A percentile compares a stretch with the other conserved stretches of the same genome.
Conservation (phyloP, 495 filamentous ascomycete genomes). For the Penicillium ochrochloron region DNA sequence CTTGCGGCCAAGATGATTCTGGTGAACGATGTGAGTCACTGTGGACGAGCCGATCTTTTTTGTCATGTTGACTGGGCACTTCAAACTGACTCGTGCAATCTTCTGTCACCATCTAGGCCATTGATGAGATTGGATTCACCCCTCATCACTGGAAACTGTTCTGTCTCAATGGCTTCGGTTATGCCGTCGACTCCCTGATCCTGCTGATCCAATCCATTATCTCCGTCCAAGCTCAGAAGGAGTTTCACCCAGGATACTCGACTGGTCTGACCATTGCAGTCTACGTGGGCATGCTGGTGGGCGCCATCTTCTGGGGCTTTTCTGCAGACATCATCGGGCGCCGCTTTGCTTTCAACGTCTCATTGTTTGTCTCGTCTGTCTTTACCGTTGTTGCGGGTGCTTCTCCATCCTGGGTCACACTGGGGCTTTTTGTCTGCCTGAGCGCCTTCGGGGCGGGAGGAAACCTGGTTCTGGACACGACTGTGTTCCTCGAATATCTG, state of each 20-base stretch:
- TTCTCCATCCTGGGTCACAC: slow-evolving; percentile 51
- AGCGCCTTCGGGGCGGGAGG: slow-evolving; percentile 62
- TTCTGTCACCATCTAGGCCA: slow-evolving; percentile 49
- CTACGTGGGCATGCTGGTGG: slow-evolving; percentile 46
- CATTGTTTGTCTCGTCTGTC: slow-evolving; percentile 51
- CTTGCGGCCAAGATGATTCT: slow-evolving; percentile 70
- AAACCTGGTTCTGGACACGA: slow-evolving; percentile 71
- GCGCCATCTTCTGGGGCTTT: slow-evolving; percentile 59
- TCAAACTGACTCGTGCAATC: background rate
- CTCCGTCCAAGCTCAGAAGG: slow-evolving; percentile 56
- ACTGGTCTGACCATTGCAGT: slow-evolving; percentile 46
- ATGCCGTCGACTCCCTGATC: slow-evolving; percentile 70
- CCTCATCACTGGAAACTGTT: slow-evolving; percentile 72
- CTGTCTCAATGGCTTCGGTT: slow-evolving; percentile 68
- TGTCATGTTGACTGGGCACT: background rate
- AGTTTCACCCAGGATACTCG: slow-evolving; percentile 54
- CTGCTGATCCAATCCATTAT: slow-evolving; percentile 71
- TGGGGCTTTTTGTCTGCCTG: slow-evolving; percentile 53
- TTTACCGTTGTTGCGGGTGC: slow-evolving; percentile 57
- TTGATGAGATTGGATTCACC: slow-evolving; percentile 76
- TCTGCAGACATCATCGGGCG: slow-evolving; percentile 59
- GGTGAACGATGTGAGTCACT: slow-evolving; percentile 66
- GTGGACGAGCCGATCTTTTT: background rate
- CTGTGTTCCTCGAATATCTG: slow-evolving; percentile 60
- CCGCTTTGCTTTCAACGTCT: slow-evolving; percentile 57